phyloP scores from a whole-genome alignment of 1,284 basidiomycete genomes.

The Hortiboletus rubellus region DNA sequence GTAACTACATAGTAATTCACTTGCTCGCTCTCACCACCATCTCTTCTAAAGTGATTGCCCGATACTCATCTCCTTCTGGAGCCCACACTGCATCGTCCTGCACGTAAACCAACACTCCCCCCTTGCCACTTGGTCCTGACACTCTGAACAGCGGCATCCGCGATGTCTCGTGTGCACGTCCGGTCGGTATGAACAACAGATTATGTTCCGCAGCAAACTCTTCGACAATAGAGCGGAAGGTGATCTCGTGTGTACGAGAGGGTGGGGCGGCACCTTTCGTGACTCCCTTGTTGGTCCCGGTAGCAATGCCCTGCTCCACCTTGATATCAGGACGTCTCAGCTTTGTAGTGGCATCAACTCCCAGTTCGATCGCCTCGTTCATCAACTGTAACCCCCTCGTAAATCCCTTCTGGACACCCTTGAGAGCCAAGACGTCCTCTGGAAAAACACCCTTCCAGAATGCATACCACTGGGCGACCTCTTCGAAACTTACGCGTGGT shows the following conservation, averaged over 20 bases:
- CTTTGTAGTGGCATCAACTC: conserved; percentile 65
- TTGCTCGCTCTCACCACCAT: conserved; percentile 65
- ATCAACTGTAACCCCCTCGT: conserved; percentile 86
- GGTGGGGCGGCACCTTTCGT: conserved; percentile 33
- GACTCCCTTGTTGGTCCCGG: conserved; percentile 21
- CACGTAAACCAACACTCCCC: conserved; percentile 83
- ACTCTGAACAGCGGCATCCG: conserved; percentile 88
- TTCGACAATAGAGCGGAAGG: conserved; percentile 89
- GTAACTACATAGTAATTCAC: conserved; percentile 6
- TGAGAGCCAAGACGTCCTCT: conserved; percentile 61
- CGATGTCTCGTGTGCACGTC: conserved; percentile 76
- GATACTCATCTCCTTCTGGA: conserved; percentile 54
- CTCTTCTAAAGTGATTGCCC: conserved; percentile 64
- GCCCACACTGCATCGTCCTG: conserved; percentile 89
- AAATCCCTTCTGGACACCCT: conserved; percentile 77
- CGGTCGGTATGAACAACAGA: conserved; percentile 85
- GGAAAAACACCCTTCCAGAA: conserved; percentile 88
- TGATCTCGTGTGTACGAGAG: conserved; percentile 70
- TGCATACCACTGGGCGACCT: conserved; percentile 90
- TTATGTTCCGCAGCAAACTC: conserved; percentile 83
- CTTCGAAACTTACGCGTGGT: conserved; percentile 79
- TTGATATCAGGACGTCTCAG: conserved; percentile 66
- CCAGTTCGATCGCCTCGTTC: conserved; percentile 87
- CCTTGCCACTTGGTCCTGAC: conserved; percentile 78
- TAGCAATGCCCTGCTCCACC: conserved; percentile 38